Conservation (phyloP, 306 rosid genomes). For the Vicia villosa region DNA sequence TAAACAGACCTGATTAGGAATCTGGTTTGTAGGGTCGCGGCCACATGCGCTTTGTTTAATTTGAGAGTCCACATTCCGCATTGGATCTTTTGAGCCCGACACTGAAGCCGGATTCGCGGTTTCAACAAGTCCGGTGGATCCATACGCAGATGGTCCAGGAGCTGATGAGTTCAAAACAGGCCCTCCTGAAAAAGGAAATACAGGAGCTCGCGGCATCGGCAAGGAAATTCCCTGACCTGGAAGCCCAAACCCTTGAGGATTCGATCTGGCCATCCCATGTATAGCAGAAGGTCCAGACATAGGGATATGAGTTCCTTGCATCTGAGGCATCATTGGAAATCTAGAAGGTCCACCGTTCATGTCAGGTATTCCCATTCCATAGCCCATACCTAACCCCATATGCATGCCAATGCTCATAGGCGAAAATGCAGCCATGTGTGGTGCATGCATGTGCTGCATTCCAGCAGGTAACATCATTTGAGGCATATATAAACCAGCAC, state of each 20-base stretch:
- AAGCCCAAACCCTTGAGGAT: constrained; percentile 63
- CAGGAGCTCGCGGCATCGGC: constrained; percentile 57
- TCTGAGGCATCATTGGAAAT: constrained; percentile 72
- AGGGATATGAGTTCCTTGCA: constrained; percentile 80
- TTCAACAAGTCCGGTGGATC: constrained; percentile 53
- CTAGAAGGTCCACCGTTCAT: constrained; percentile 65
- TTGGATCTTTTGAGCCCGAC: constrained; percentile 56
- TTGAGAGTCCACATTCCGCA: constrained; percentile 49
- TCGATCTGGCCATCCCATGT: constrained; percentile 70
- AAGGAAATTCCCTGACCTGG: constrained; percentile 76
- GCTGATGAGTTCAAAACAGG: constrained; percentile 59
- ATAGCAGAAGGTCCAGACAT: constrained; percentile 58
- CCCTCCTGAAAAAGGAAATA: constrained; percentile 58
- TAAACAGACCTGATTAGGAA: constrained; percentile 41
- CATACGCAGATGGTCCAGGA: constrained; percentile 44
- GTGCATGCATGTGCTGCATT: constrained; percentile 78
- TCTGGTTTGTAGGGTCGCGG: constrained; percentile 49
- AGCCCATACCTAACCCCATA: constrained; percentile 80
- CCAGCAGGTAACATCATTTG: constrained; percentile 82
- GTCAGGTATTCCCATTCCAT: constrained; percentile 76
- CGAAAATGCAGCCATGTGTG: constrained; percentile 72
- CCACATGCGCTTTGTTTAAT: constrained; percentile 47
- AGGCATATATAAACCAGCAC: constrained; percentile 87
- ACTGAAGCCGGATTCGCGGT: constrained; percentile 56
- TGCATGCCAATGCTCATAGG: constrained; percentile 82